These are phyloP conservation scores for Combretum micranthum DNA, from an alignment of 345 rosid genomes.

Conservation along the genomic window DNA sequence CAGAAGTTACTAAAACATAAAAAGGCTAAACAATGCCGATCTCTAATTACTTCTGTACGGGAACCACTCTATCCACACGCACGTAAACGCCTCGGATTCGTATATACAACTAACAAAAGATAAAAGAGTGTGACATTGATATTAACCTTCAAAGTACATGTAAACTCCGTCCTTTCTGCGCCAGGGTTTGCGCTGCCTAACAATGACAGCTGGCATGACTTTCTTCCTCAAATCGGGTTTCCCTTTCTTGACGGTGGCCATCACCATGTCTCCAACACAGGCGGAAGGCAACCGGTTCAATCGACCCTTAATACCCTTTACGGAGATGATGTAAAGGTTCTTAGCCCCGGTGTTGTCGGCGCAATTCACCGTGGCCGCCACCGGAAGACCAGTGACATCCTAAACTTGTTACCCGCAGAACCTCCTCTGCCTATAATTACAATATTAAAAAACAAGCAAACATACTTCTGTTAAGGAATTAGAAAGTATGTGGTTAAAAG, in stretches of 20 bases:
- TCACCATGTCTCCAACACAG: conserved; percentile 95
- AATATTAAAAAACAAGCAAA: not conserved
- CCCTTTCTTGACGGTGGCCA: conserved; percentile 97
- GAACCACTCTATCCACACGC: no score
- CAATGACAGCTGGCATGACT: conserved; percentile 95
- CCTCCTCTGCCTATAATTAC: conserved; percentile 52
- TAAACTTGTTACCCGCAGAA: conserved; percentile 67
- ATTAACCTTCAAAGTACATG: conserved; percentile 92
- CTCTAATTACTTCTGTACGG: no score
- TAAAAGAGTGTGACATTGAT: not conserved
- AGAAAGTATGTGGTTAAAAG: not conserved
- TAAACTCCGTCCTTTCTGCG: conserved; percentile 97
- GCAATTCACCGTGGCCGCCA: conserved; percentile 71
- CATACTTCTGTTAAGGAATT: not conserved
- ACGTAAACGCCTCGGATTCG: no score
- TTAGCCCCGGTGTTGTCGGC: conserved; percentile 76
- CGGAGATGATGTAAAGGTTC: conserved; percentile 88
- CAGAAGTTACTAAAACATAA: no score
- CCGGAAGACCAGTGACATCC: conserved; percentile 81
- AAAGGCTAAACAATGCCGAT: no score
- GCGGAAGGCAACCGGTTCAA: conserved; percentile 87
- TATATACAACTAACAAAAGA: not conserved
- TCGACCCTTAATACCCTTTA: conserved; percentile 93
- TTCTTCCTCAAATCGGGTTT: conserved; percentile 92
- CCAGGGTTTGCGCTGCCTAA: conserved; percentile 94